These are phyloP conservation scores for Cryptococcus sp. DNA, from an alignment of 1,284 basidiomycete species.

Conservation along the genomic window DNA sequence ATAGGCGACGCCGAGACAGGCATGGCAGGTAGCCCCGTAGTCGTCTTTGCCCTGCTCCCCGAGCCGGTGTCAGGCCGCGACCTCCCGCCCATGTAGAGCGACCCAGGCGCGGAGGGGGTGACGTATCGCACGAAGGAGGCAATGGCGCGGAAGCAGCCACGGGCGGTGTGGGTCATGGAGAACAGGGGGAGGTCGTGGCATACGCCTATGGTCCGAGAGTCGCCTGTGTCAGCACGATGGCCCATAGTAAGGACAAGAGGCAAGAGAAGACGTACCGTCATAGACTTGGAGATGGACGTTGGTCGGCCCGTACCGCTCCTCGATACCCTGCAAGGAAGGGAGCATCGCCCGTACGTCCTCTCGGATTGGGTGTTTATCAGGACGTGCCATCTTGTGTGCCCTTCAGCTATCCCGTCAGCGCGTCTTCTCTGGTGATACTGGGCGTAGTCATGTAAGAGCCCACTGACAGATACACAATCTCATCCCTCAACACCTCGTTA, in stretches of 20 bases:
- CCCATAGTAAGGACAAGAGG: background rate
- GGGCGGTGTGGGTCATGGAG: constrained; percentile 68
- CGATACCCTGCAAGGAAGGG: constrained; percentile 64
- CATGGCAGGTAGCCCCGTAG: no score
- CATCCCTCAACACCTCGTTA: constrained; percentile 87
- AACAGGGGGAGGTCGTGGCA: constrained; percentile 68
- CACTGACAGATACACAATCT: constrained; percentile 79
- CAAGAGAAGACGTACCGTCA: constrained; percentile 43
- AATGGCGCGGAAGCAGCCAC: constrained; percentile 44
- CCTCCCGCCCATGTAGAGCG: constrained; percentile 13
- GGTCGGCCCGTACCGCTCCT: constrained; percentile 63
- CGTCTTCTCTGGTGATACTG: background rate
- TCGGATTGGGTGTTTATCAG: constrained; percentile 66
- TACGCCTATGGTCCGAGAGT: constrained; percentile 40
- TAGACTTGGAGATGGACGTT: constrained; percentile 82
- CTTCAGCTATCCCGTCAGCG: constrained; percentile 51
- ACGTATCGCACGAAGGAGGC: constrained; percentile 51
- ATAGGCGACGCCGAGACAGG: no score
- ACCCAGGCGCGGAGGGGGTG: constrained; percentile 38
- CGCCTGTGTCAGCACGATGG: background rate
- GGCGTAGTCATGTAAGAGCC: background rate
- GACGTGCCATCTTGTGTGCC: constrained; percentile 88
- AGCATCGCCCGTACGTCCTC: constrained; percentile 62
- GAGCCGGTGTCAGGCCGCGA: background rate
- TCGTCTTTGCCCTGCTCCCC: no score